Conservation (phyloP, 139 green algal genomes). For the Protoeuglena noctilucae region DNA sequence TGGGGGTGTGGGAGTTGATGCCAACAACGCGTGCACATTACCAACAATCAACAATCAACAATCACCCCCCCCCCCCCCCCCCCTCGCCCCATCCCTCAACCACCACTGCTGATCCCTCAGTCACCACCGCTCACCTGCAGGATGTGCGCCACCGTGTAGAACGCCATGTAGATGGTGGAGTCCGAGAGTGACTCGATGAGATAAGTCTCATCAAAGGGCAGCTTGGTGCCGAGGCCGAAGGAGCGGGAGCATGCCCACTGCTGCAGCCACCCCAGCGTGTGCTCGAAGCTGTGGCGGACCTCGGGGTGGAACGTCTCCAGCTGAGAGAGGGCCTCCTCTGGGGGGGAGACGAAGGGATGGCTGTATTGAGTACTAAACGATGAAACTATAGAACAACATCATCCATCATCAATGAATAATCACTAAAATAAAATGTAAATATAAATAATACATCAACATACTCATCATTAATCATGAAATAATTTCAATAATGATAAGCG, state of each 20-base stretch:
- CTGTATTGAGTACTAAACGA: too few relatives aligned
- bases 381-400: too few relatives aligned
- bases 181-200: conserved; percentile 96
- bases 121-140: too few relatives aligned
- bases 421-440: too few relatives aligned
- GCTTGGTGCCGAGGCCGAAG: conserved; percentile 86
- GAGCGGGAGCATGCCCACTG: conserved; percentile 91
- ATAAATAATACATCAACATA: too few relatives aligned
- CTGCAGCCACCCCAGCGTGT: conserved; percentile 82
- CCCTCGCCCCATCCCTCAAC: neutral
- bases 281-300: conserved; percentile 45
- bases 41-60: neutral
- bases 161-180: conserved; percentile 99
- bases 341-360: too few relatives aligned
- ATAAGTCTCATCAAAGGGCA: conserved; percentile 91
- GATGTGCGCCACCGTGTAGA: conserved; percentile 86
- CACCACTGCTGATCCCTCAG: neutral
- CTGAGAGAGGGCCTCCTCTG: conserved; percentile 30
- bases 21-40: neutral
- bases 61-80: neutral
- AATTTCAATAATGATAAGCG: too few relatives aligned
- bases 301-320: conserved; percentile 64
- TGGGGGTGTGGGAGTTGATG: too few relatives aligned
- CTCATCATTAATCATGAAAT: too few relatives aligned
- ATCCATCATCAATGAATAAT: too few relatives aligned